phyloP scores from a whole-genome alignment of 2,329 filamentous ascomycete genomes.

The Exophiala spinifera region DNA sequence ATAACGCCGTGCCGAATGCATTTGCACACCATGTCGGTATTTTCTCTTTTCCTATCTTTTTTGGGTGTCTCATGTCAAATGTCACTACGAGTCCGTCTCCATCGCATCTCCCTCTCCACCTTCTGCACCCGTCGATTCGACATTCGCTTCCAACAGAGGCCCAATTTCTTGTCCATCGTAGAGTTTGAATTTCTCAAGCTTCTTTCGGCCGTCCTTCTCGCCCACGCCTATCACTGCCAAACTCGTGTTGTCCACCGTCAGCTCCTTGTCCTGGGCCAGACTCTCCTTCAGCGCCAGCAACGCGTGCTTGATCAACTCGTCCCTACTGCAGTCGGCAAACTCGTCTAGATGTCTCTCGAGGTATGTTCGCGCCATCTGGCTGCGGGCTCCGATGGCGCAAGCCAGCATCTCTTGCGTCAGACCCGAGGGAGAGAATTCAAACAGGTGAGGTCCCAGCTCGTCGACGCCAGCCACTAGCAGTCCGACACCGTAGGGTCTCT shows the following conservation, averaged over 20 bases:
- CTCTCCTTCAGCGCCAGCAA: constrained; percentile 91
- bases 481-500: constrained; percentile 92
- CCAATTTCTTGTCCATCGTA: constrained; percentile 86
- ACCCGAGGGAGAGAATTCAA: constrained; percentile 95
- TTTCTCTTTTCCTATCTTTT: neutral
- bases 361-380: constrained; percentile 97
- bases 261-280: constrained; percentile 92
- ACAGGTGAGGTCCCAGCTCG: constrained; percentile 89
- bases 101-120: constrained; percentile 50
- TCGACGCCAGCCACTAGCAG: constrained; percentile 91
- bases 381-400: constrained; percentile 91
- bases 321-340: constrained; percentile 72
- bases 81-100: constrained; percentile 53
- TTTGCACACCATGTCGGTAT: neutral
- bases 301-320: constrained; percentile 88
- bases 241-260: constrained; percentile 95
- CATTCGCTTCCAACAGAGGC: constrained; percentile 72
- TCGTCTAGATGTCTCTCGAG: constrained; percentile 85
- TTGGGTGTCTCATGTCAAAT: no score
- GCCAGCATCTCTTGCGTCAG: constrained; percentile 97
- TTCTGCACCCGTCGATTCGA: constrained; percentile 47
- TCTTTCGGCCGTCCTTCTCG: constrained; percentile 53
- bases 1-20: constrained; percentile 24
- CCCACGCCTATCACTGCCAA: constrained; percentile 71
- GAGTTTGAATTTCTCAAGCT: constrained; percentile 77